phyloP scores from a whole-genome alignment of 2,329 filamentous ascomycete species.

The Calonectria pteridis region DNA sequence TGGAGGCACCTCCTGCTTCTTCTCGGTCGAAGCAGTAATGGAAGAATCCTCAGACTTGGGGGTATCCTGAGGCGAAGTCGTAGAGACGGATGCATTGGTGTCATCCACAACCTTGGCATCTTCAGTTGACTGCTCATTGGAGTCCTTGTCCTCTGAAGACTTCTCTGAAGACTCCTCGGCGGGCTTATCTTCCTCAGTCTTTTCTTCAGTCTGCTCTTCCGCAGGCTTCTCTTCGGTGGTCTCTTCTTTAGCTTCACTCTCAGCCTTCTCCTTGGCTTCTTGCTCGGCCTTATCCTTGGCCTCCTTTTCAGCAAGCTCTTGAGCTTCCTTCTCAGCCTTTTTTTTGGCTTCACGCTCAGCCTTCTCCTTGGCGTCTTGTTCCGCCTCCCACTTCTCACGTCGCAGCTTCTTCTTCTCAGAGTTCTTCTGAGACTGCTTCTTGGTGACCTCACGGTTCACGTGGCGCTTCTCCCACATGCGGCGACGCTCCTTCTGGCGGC shows the following conservation, averaged over 20 bases:
- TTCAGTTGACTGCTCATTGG: constrained; percentile 30
- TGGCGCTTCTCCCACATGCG: constrained; percentile 64
- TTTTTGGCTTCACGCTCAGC: constrained; percentile 36
- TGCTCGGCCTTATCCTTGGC: constrained; percentile 14
- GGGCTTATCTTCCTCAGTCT: neutral
- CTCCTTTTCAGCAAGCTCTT: constrained; percentile 22
- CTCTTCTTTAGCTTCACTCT: constrained; percentile 34
- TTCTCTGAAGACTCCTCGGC: constrained; percentile 32
- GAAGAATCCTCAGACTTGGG: constrained; percentile 48
- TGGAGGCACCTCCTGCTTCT: constrained; percentile 52
- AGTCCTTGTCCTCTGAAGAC: constrained; percentile 16
- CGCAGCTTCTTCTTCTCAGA: constrained; percentile 50
- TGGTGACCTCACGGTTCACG: constrained; percentile 56
- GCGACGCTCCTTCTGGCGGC: constrained; percentile 58
- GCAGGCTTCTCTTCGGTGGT: constrained; percentile 30
- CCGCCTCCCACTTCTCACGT: constrained; percentile 44
- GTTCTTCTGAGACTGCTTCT: constrained; percentile 56
- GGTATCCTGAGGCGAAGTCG: constrained; percentile 48
- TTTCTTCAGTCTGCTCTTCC: neutral
- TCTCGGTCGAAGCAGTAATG: constrained; percentile 33
- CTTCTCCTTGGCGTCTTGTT: constrained; percentile 47
- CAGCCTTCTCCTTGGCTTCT: constrained; percentile 15
- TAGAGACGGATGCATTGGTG: constrained; percentile 46
- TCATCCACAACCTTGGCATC: constrained; percentile 35
- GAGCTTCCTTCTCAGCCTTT: constrained; percentile 23